Evolutionary conservation across 2,329 filamentous ascomycete genomes (phyloP), one percentile per base, ranked within the genome.

Genomic region (Thielaviopsis populi): DNA sequence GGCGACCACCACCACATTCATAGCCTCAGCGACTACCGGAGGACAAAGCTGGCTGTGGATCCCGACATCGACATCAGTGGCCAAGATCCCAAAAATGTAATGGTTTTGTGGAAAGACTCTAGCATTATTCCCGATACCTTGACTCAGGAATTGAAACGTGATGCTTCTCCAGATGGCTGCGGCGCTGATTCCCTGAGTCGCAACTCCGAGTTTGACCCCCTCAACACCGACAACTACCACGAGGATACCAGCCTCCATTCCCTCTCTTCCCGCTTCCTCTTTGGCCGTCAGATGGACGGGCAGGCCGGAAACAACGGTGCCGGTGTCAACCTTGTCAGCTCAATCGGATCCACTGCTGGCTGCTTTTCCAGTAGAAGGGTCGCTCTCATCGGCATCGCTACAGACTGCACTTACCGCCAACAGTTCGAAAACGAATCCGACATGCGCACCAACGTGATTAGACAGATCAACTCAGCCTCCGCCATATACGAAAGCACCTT

Each of bases 71-170:
- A 80, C 15, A 68, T 71, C 33, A 73, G 75, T 40, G 71, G 78
- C 37, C 74, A 76, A 56, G 78, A 76, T 22, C 70, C 71, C 3
- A 81, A 85, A 40, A 88, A 95, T 67, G 87, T 83, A 71, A 94
- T 99, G 91, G 80, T 96, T 42, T 81, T 96, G 0, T 97, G 89
- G 80, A 83, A 91, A 68, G 91, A 97, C 71, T 95, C 91, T 33
- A 94, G 99, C 73, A 83, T 96, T 70, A 73, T 76, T 40, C 80
- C 81, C 63, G 74, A 77, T 24, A 24, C 19, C 6, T 41, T 60
- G 40, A 30, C 24, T 10, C 22, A 46, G 15, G 86, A 92, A 67
- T 74, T 94, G 69, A 88, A 84, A 74, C 82, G 88, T 67, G 78
- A 77, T 63, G 66, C 75, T 8, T 69, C 71, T 48, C 7, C 43